Percentiles rank a stretch among this genome's conserved stretches.
phyloP scores from a whole-genome alignment of 2,329 filamentous ascomycete species.

The Stagonosporopsis chrysanthemi region DNA sequence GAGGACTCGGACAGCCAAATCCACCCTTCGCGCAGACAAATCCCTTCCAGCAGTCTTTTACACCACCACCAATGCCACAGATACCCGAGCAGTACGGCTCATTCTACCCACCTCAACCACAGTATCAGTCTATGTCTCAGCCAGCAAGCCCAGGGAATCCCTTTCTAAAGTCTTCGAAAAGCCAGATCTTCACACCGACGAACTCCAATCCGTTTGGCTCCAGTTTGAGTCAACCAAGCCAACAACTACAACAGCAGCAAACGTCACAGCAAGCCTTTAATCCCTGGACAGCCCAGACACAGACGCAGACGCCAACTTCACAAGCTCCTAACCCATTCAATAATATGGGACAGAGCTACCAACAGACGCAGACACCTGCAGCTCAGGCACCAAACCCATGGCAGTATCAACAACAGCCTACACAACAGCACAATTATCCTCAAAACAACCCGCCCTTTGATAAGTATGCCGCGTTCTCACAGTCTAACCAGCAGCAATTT shows the following conservation, averaged over 20 bases:
- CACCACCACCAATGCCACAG: slow-evolving; percentile 52
- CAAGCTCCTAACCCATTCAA: slow-evolving; percentile 37
- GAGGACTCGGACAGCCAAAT: slow-evolving; percentile 60
- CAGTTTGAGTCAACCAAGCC: slow-evolving; percentile 52
- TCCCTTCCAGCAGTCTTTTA: slow-evolving; percentile 52
- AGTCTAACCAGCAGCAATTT: slow-evolving; percentile 16
- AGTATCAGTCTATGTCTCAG: slow-evolving; percentile 51
- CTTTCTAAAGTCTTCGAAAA: slow-evolving; percentile 54
- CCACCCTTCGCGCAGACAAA: slow-evolving; percentile 49
- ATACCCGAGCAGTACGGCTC: slow-evolving; percentile 49
- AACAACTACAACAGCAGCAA: not conserved
- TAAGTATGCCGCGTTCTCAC: slow-evolving; percentile 18
- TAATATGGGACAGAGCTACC: slow-evolving; percentile 28
- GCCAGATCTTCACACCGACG: slow-evolving; percentile 52
- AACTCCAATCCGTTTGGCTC: slow-evolving; percentile 51
- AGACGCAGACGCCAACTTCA: slow-evolving; percentile 22
- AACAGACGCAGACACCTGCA: slow-evolving; percentile 22
- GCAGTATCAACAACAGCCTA: slow-evolving; percentile 32
- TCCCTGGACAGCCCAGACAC: slow-evolving; percentile 34
- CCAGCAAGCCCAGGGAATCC: slow-evolving; percentile 51
- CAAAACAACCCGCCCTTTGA: slow-evolving; percentile 18
- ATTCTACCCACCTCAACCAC: slow-evolving; percentile 42
- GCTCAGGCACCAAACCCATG: slow-evolving; percentile 33
- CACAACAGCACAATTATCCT: slow-evolving; percentile 30
- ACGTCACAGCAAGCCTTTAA: slow-evolving; percentile 27